Base-by-base conservation (phyloP, 306 rosid genomes). In the Trifolium repens region DNA sequence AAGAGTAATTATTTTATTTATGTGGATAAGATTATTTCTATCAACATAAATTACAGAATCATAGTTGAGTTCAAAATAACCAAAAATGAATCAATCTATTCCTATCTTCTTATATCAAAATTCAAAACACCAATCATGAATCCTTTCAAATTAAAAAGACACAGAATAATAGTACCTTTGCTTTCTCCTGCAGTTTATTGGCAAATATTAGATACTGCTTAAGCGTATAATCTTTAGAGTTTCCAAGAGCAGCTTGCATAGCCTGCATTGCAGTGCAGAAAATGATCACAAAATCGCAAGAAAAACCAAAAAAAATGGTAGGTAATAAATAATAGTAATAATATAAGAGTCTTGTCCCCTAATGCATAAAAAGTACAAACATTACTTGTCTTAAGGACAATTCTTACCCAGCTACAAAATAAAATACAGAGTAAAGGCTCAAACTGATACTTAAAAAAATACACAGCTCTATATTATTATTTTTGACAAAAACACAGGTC, bases 171-270 rank as follows among this genome's bases (percentile, higher is more conserved):
- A 3, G 67, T 61, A 91, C 98, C 98, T 87, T 84, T 5, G 98
- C 91, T 79, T 94, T 94, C 11, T 71, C 27, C 78, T 87, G 93
- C 32, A 91, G 70, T 71, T 87, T 90, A 50, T 80, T 47, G 1
- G 78, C 87, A 4, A 91, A 91, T 32, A 63, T n/a, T 34, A 94
- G 75, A 79, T 91, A 91, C 80, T 88, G 98, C 93, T 94, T 94
- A 24, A 89, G 92, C 4, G 96, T 67, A 72, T 91, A 90, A 79
- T 94, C 96, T 75, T 90, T 90, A 12, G 96, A 90, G 80, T 77
- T 88, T 3, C 98, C 96, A 47, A 94, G 85, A 76, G 91, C 86
- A 22, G 93, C 91, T 72, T 59, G 91, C 96, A 90, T 85, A 67
- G 97, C 98, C 98, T 90, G 74, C 60, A 63, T 89, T 83, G 54